These are phyloP conservation scores for Zygosaccharomyces bisporus DNA, from an alignment of 805 yeast species.

Conservation along the genomic window DNA sequence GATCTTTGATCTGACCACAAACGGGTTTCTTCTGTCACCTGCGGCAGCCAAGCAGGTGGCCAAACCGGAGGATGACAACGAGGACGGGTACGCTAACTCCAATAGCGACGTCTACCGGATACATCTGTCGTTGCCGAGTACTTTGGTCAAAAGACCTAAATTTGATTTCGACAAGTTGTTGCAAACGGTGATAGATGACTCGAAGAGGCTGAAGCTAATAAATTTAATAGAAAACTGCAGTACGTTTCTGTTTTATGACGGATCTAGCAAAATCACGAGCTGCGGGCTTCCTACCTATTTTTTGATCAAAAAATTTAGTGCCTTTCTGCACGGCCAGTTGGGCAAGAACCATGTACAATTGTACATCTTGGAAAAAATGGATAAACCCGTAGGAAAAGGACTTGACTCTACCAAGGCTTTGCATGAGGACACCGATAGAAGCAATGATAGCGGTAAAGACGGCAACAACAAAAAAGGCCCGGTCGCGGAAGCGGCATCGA, in stretches of 20 bases:
- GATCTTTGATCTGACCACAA: constrained; percentile 25
- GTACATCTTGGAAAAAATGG: constrained; percentile 13
- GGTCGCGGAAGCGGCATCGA: background rate
- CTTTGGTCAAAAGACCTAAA: constrained; percentile 32
- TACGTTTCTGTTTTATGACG: constrained; percentile 30
- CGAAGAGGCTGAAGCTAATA: constrained; percentile 18
- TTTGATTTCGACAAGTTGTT: constrained; percentile 29
- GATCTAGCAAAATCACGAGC: constrained; percentile 18
- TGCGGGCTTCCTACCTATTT: constrained; percentile 28
- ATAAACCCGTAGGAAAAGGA: constrained; percentile 1
- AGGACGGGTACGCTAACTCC: constrained; percentile 6
- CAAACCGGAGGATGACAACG: background rate
- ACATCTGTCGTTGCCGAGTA: constrained; percentile 33
- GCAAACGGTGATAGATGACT: constrained; percentile 24
- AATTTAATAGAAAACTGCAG: constrained; percentile 19
- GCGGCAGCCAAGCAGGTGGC: constrained; percentile 8
- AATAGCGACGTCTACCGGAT: constrained; percentile 19
- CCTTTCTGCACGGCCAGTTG: constrained; percentile 10
- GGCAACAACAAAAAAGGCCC: background rate
- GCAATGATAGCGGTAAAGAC: background rate
- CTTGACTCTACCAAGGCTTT: background rate
- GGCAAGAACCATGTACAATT: constrained; percentile 10
- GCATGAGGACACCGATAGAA: background rate
- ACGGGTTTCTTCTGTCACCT: constrained; percentile 20
- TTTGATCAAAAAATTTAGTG: constrained; percentile 25